Base-by-base conservation (phyloP, 495 filamentous ascomycete genomes). In the Xylaria scruposa region DNA sequence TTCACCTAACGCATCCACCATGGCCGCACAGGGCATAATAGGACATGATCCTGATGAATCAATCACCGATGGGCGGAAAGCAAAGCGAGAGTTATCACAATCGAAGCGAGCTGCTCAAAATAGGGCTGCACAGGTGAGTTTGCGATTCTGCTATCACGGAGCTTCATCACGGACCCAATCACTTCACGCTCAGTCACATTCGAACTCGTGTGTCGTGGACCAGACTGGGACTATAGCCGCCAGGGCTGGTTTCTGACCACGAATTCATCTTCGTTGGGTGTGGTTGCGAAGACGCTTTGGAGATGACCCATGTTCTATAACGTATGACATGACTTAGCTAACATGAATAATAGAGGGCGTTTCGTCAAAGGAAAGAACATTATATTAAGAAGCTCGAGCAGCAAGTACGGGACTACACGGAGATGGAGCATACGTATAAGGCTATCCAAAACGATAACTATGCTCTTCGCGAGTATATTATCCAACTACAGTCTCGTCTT, bases 61-160 rank as follows among this genome's bases (percentile, higher is more conserved):
- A 1, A 71, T 81, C 21, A 68, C 74, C 29, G 85, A 86, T 63
- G 83, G 83, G 29, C 78, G 83, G 62, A 85, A 85, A 72, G 80
- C 81, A 13, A 97, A 97, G 83, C 88, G 96, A 54, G 96, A 98
- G 82, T 83, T 99, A 61, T 97, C 94, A 29, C 94, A 93, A 17
- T 96, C 93, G 56, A 99, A 99, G 83, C 91, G 96, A 73, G 96
- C 96, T 24, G 96, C 97, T 51, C 96, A 99, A 81, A 99, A 99
- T 77, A 87, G 96, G 76, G 96, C 96, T 74, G 96, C 96, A 59
- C 96, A 99, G 91, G 96, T 98, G 56, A 79, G 83, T 31, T 33
- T 42, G 38, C 13, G n/a, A 49, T 51, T 51, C 42, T 19, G 6
- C 33, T 82, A 47, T 67, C 29, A 63, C 49, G 8, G 60, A 47